Evolutionary conservation across 192 early-diverging fungal genomes (phyloP).

Genomic region (Podila horticola): DNA sequence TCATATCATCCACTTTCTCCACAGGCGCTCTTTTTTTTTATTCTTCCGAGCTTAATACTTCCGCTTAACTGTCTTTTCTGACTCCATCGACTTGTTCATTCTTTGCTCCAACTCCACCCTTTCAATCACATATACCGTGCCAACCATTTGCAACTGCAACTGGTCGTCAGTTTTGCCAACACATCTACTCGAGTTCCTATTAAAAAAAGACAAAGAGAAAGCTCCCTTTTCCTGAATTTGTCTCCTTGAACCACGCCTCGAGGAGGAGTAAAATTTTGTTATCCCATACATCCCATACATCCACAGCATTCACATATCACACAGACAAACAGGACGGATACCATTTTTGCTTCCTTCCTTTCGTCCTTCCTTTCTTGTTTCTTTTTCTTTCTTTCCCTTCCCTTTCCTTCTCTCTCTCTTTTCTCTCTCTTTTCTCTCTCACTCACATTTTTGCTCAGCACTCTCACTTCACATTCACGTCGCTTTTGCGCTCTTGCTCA

Average conservation of each 20-base stretch:
- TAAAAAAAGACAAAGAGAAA: neutral
- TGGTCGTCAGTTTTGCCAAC: too few relatives aligned
- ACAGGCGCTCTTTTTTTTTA: neutral
- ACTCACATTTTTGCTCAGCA: neutral
- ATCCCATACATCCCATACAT: too few relatives aligned
- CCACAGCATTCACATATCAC: too few relatives aligned
- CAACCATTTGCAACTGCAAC: neutral
- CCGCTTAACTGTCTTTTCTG: neutral
- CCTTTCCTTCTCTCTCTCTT: neutral
- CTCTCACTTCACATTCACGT: neutral
- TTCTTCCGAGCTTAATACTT: neutral
- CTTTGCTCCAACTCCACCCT: neutral
- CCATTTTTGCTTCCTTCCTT: conserved; percentile 1
- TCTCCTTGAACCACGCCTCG: neutral
- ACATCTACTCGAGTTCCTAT: too few relatives aligned
- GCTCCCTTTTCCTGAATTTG: too few relatives aligned
- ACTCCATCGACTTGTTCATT: neutral
- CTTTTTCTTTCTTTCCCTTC: conserved; percentile 5
- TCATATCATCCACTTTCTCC: neutral
- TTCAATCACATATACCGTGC: neutral
- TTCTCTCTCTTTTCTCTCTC: neutral
- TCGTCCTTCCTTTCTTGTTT: neutral
- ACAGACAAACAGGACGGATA: neutral
- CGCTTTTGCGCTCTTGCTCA: neutral
- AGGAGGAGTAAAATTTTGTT: neutral